Conservation (phyloP, 1,139 yeast species). For the Debaryomycetaceae sp. region DNA sequence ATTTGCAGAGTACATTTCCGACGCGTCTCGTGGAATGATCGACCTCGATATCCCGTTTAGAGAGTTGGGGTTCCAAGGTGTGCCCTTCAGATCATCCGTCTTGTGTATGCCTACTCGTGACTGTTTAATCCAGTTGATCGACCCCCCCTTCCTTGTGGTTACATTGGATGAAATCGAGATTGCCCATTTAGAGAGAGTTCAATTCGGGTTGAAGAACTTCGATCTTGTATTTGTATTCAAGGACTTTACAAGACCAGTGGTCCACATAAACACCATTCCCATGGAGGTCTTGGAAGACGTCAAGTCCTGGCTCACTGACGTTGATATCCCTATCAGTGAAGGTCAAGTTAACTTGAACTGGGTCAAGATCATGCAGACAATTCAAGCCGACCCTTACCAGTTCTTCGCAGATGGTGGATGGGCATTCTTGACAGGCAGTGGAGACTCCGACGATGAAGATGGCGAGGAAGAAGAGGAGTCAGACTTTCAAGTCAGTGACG, state of each 20-base stretch:
- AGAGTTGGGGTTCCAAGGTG: conserved; percentile 97
- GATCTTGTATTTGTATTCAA: conserved; percentile 94
- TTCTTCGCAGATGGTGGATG: conserved; percentile 95
- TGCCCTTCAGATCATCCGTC: conserved; percentile 91
- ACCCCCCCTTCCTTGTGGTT: conserved; percentile 91
- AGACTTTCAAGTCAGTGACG: conserved; percentile 59
- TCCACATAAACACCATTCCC: conserved; percentile 92
- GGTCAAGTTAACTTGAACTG: conserved; percentile 96
- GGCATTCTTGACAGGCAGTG: conserved; percentile 79
- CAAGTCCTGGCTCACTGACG: conserved; percentile 94
- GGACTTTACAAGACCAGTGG: conserved; percentile 82
- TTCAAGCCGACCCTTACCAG: conserved; percentile 88
- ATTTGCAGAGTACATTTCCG: conserved; percentile 89
- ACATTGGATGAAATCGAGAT: conserved; percentile 90
- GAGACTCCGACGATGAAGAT: conserved; percentile 56
- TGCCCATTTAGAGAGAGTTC: conserved; percentile 95
- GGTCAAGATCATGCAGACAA: conserved; percentile 93
- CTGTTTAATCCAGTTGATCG: conserved; percentile 88
- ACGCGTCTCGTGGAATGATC: conserved; percentile 73
- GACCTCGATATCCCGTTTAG: conserved; percentile 94
- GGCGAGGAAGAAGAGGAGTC: conserved; percentile 60
- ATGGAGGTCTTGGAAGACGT: conserved; percentile 89
- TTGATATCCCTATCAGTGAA: conserved; percentile 90
- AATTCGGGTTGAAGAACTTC: conserved; percentile 93
- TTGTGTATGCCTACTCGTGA: conserved; percentile 97